Evolutionary conservation across 805 yeast species (phyloP).

Genomic region (Myxozyma mucilagina): DNA sequence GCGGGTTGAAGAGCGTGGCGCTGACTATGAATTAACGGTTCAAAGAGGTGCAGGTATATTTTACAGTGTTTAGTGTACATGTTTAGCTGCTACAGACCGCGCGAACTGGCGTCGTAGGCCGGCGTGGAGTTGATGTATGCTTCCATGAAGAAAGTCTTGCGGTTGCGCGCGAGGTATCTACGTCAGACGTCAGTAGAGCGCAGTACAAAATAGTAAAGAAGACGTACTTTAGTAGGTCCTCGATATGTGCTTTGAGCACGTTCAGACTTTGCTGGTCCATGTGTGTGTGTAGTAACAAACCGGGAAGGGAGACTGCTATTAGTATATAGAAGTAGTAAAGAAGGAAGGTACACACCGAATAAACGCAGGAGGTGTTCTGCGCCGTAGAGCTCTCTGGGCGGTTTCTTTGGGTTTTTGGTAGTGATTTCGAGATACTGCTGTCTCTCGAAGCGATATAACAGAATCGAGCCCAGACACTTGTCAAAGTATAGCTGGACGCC

Average conservation of each 20-base stretch:
- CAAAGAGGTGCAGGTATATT: not conserved
- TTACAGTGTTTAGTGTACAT: not conserved
- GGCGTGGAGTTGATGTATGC: conserved; percentile 56
- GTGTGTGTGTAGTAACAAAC: conserved; percentile 70
- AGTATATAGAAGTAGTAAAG: too few species aligned
- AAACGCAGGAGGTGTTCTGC: conserved; percentile 78
- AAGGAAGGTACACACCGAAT: conserved; percentile 39
- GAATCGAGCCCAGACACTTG: conserved; percentile 63
- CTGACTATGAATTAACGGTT: conserved; percentile 6
- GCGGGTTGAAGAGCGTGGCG: conserved; percentile 27
- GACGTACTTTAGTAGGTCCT: conserved; percentile 51
- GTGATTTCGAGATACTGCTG: conserved; percentile 63
- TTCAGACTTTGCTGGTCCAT: conserved; percentile 76
- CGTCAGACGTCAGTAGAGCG: not conserved
- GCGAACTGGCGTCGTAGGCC: conserved; percentile 56
- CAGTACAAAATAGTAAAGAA: not conserved
- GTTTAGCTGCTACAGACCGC: conserved; percentile 23
- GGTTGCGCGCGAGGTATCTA: conserved; percentile 47
- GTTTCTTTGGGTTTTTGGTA: conserved; percentile 41
- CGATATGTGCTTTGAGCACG: conserved; percentile 56
- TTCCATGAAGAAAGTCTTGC: conserved; percentile 42
- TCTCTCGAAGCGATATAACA: conserved; percentile 75
- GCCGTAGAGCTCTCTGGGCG: conserved; percentile 62
- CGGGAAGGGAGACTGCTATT: conserved; percentile 65
- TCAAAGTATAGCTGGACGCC: conserved; percentile 78